Evolutionary conservation across 2,329 filamentous ascomycete species (phyloP), one percentile per base, ranked within the genome.

Genomic region (Botrytis aclada): DNA sequence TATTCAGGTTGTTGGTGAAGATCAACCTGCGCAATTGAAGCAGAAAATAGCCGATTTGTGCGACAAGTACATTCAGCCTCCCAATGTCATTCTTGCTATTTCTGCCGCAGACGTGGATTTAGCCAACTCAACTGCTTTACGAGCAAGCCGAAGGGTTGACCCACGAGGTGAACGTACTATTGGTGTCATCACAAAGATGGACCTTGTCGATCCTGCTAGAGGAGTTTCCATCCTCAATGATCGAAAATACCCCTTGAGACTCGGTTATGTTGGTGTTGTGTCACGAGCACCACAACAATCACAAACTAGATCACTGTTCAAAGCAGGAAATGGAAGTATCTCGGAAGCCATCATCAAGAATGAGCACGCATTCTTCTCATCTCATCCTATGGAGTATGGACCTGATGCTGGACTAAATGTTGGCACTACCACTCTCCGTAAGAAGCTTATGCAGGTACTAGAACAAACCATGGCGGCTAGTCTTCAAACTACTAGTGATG

Each of bases 121-220:
- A 73, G 96, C 96, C 34, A 99, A 99, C 82, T 99, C 96, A 1
- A 96, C 96, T 10, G 95, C 96, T 9, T 84, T 99, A 37, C 88
- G 95, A 77, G 94, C 96, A 29, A 97, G 95, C 77, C 89, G 96
- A 75, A 89, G 95, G 77, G 95, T 98, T 41, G 96, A 99, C 79
- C 96, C 96, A 1, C 88, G 96, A 74, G 96, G 96, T 71, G 96
- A 99, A 83, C 88, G 96, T 75, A 99, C 96, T 0, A 99, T 99
- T 80, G 96, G 96, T 62, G 96, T 99, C n/a, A 91, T 99, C 60
- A 99, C 96, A 4, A 99, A 99, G 84, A 98, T 99, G 95, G 96
- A 99, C 79, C 86, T 99, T 34, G 95, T 99, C 12, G 95, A 98
- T 77, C 88, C 96, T 4, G 85, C 86, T 12, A 90, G 95, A 73